phyloP scores from a whole-genome alignment of 805 yeast species.

The Huiozyma naganishii region DNA sequence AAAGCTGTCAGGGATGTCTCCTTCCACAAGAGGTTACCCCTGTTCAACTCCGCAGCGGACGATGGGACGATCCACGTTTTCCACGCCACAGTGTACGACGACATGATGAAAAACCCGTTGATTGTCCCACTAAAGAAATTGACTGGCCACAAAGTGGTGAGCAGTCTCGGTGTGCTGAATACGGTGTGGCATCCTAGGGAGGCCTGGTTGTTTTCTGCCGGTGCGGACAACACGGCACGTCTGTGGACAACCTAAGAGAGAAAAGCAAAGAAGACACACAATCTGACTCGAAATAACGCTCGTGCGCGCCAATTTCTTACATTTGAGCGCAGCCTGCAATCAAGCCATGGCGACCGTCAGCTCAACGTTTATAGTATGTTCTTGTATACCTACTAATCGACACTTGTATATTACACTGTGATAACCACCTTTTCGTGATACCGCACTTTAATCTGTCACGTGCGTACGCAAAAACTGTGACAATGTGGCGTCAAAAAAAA shows the following conservation, averaged over 20 bases:
- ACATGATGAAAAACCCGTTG: slow-evolving; percentile 83
- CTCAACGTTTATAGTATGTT: too few relatives aligned
- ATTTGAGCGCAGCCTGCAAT: background rate
- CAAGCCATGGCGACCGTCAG: too few relatives aligned
- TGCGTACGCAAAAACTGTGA: too few relatives aligned
- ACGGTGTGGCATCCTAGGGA: slow-evolving; percentile 95
- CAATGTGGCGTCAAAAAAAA: too few relatives aligned
- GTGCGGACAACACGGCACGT: slow-evolving; percentile 93
- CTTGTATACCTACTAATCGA: too few relatives aligned
- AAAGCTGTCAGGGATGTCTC: slow-evolving; percentile 83
- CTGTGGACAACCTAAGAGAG: slow-evolving; percentile 74
- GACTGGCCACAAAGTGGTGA: slow-evolving; percentile 74
- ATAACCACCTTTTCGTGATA: too few relatives aligned
- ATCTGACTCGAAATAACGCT: too few relatives aligned
- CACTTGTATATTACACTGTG: too few relatives aligned
- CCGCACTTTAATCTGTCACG: too few relatives aligned
- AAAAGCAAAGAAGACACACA: background rate
- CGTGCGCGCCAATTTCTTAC: background rate
- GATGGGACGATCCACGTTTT: slow-evolving; percentile 89
- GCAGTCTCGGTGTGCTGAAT: slow-evolving; percentile 77
- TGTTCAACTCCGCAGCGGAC: slow-evolving; percentile 90
- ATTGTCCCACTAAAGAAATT: slow-evolving; percentile 92
- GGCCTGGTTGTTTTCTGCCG: slow-evolving; percentile 95
- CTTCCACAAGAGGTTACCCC: slow-evolving; percentile 80
- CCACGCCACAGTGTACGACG: slow-evolving; percentile 92